Base-by-base conservation (phyloP, 2,329 filamentous ascomycete species). In the Trichophyton benhamiae region DNA sequence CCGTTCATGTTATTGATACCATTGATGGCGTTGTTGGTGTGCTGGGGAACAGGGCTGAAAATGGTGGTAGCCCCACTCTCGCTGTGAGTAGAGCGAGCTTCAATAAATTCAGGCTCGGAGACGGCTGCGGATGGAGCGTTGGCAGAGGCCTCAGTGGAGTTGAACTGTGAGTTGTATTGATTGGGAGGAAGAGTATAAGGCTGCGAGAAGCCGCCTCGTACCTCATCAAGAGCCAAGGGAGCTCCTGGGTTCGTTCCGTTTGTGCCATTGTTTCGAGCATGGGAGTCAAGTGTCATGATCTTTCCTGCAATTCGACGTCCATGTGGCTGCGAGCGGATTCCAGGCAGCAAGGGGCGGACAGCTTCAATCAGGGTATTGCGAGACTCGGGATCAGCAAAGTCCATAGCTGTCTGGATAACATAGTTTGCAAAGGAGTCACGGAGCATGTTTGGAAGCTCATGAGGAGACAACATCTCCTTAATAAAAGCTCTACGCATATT, bases 351-450 rank as follows among this genome's bases (percentile, higher is more conserved):
- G 0, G 91, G 90, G 44, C 91, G 89, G 68, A 97, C 91, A 41
- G 83, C 81, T 64, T 97, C 91, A 53, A 95, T 86, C 49, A 99
- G 81, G 55, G 84, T 83, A 62, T 81, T 78, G 76, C 92, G 91
- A 72, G 85, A 86, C 33, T 84, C 80, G 5, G 83, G 80, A 60
- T 91, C 89, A 11, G 88, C 84, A 70, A 89, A 91, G 69, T 96
- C 91, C 67, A 96, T 82, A 30, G 94, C 91, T 44, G 94, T 99
- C 79, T 99, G 94, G 44, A 99, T 89, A 66, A 99, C 94, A 70
- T 99, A 99, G 77, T 99, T 99, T 73, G 90, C 94, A 71, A 89
- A 99, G 0, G 87, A 90, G 74, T 99, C 94, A 48, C 90, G 88
- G 63, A 99, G 83, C 67, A 96, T 85, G 66, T 87, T 87, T 69